Evolutionary conservation across 179 eudicot species (phyloP).

Genomic region (Silene noctiflora): DNA sequence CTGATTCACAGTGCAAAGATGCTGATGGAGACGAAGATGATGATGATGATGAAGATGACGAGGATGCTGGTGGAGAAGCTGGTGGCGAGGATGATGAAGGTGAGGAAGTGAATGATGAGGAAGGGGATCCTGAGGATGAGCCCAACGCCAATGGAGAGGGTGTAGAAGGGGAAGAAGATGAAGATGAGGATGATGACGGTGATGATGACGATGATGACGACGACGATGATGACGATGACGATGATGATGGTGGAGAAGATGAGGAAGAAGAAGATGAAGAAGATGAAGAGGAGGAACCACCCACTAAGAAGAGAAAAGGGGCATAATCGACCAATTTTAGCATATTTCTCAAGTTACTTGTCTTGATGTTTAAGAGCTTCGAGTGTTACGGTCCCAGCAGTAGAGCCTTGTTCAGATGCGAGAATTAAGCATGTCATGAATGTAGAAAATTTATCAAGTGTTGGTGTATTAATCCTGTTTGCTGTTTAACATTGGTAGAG

Average conservation of each 20-base stretch:
- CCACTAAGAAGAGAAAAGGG: slow-evolving; percentile 45
- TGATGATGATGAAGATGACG: slow-evolving; percentile 33
- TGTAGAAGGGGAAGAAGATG: slow-evolving; percentile 36
- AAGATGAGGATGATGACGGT: slow-evolving; percentile 19
- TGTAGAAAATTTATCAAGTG: slow-evolving; percentile 25
- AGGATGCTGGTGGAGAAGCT: slow-evolving; percentile 34
- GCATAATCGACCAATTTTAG: slow-evolving; percentile 16
- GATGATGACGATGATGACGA: slow-evolving; percentile 28
- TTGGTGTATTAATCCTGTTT: slow-evolving; percentile 21
- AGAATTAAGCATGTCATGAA: slow-evolving; percentile 24
- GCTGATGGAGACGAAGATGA: slow-evolving; percentile 47
- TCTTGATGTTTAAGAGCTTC: not conserved
- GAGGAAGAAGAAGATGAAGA: slow-evolving; percentile 34
- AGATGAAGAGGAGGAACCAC: slow-evolving; percentile 30
- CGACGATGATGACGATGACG: slow-evolving; percentile 20
- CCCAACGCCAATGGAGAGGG: slow-evolving; percentile 46
- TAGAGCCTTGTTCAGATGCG: slow-evolving; percentile 23
- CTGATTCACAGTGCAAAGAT: slow-evolving; percentile 54
- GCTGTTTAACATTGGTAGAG: slow-evolving; percentile 23
- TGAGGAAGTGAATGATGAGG: slow-evolving; percentile 51
- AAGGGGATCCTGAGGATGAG: slow-evolving; percentile 47
- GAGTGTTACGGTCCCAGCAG: slow-evolving; percentile 4
- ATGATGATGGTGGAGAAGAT: slow-evolving; percentile 27
- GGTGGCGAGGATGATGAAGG: slow-evolving; percentile 41
- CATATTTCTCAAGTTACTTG: not conserved